Percentiles rank a stretch among this genome's conserved stretches.
phyloP scores from a whole-genome alignment of 1,284 basidiomycete genomes.

The Ceratobasidium sp. region DNA sequence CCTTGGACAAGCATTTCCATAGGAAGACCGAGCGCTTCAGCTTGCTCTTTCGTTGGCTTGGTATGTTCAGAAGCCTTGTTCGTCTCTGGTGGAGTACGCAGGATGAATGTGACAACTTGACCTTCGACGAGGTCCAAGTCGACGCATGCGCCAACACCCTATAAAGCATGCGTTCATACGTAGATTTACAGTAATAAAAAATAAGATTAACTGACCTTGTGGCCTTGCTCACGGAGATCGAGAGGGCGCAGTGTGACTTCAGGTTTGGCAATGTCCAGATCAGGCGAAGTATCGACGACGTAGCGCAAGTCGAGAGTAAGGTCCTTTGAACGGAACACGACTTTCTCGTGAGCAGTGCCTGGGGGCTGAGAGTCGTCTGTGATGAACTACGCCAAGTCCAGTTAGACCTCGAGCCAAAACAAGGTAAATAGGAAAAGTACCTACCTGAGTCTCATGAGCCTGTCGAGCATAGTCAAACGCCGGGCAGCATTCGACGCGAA shows the following conservation, averaged over 20 bases:
- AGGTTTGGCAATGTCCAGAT: constrained; percentile 62
- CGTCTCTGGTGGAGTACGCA: constrained; percentile 66
- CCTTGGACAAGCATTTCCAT: constrained; percentile 64
- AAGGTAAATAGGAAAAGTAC: constrained; percentile 56
- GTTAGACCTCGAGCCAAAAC: neutral
- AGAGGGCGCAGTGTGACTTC: constrained; percentile 66
- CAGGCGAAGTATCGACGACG: constrained; percentile 64
- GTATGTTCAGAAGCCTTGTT: constrained; percentile 50
- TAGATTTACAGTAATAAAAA: neutral
- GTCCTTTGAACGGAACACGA: constrained; percentile 69
- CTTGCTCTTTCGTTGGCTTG: constrained; percentile 51
- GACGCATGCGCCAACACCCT: constrained; percentile 65
- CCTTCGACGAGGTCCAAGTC: constrained; percentile 78
- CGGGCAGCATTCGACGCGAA: constrained; percentile 87
- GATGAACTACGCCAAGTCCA: constrained; percentile 50
- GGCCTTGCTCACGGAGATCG: constrained; percentile 72
- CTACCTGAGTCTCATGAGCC: constrained; percentile 68
- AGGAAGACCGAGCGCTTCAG: constrained; percentile 62
- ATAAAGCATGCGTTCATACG: neutral
- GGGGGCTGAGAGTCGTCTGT: constrained; percentile 59
- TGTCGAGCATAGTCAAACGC: constrained; percentile 92
- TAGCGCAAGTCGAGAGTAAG: constrained; percentile 81
- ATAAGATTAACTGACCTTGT: constrained; percentile 44
- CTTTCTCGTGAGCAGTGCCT: constrained; percentile 64
- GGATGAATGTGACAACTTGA: constrained; percentile 84